Conservation (phyloP, 805 yeast species). For the Saturnispora mendoncae region DNA sequence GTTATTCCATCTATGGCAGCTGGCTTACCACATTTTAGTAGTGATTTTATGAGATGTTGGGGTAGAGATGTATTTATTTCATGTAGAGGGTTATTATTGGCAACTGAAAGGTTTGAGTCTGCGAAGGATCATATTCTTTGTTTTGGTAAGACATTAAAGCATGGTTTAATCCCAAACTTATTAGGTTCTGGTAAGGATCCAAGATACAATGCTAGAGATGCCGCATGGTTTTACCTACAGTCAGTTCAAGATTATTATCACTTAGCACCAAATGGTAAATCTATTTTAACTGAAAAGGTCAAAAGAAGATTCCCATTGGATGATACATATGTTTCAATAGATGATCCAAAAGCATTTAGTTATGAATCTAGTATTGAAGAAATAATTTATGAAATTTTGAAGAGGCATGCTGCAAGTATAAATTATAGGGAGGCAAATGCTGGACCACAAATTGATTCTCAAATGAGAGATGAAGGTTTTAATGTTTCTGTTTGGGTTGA, state of each 20-base stretch:
- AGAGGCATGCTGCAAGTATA: slow-evolving; percentile 86
- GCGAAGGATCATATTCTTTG: slow-evolving; percentile 77
- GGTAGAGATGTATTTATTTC: slow-evolving; percentile 94
- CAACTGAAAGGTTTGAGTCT: slow-evolving; percentile 68
- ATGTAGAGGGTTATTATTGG: slow-evolving; percentile 68
- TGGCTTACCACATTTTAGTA: slow-evolving; percentile 90
- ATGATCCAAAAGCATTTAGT: slow-evolving; percentile 69
- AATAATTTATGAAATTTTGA: slow-evolving; percentile 68
- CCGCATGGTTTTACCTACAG: slow-evolving; percentile 90
- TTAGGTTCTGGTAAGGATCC: slow-evolving; percentile 92
- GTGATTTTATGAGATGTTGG: slow-evolving; percentile 94
- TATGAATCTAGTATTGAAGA: slow-evolving; percentile 65
- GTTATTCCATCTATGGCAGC: slow-evolving; percentile 80
- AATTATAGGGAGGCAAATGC: slow-evolving; percentile 92
- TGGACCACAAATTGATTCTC: slow-evolving; percentile 78
- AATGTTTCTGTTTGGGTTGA: slow-evolving; percentile 74
- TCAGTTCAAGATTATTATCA: slow-evolving; percentile 75
- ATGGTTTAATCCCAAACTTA: slow-evolving; percentile 89
- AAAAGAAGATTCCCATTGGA: slow-evolving; percentile 75
- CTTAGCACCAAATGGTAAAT: slow-evolving; percentile 58
- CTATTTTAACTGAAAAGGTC: slow-evolving; percentile 61
- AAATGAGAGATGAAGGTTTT: slow-evolving; percentile 89
- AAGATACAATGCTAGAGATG: slow-evolving; percentile 92
- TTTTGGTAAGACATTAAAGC: slow-evolving; percentile 86
- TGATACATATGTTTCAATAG: slow-evolving; percentile 63